Evolutionary conservation across 2,329 filamentous ascomycete species (phyloP).

Genomic region (Aspergillus sp.): DNA sequence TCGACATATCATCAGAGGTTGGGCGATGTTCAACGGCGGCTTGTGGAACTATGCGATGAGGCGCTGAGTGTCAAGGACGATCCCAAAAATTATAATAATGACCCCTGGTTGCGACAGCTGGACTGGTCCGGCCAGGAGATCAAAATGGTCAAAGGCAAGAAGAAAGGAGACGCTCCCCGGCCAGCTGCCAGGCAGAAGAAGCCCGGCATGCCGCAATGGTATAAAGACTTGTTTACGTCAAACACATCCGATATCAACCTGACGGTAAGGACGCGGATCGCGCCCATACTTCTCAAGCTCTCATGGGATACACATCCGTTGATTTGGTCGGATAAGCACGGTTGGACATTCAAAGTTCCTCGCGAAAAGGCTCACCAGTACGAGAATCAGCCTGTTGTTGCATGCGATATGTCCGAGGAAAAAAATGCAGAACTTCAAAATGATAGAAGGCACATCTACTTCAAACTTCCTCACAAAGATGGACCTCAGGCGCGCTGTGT

Average conservation of each 20-base stretch:
- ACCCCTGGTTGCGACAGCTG: conserved; percentile 90
- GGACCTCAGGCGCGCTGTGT: conserved; percentile 80
- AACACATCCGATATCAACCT: conserved; percentile 67
- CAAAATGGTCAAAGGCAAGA: conserved; percentile 87
- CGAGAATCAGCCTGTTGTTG: conserved; percentile 66
- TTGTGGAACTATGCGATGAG: conserved; percentile 72
- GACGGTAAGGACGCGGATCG: conserved; percentile 82
- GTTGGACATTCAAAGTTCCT: conserved; percentile 86
- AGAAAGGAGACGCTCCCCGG: conserved; percentile 75
- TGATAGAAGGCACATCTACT: conserved; percentile 69
- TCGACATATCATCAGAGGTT: conserved; percentile 76
- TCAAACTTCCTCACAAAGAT: conserved; percentile 96
- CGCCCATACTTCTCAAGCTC: conserved; percentile 78
- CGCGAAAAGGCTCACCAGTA: conserved; percentile 64
- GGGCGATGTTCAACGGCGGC: conserved; percentile 72
- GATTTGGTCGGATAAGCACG: conserved; percentile 88
- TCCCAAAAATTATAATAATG: conserved; percentile 67
- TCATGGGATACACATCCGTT: conserved; percentile 88
- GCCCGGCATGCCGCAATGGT: conserved; percentile 94
- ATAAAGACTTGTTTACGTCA: conserved; percentile 81
- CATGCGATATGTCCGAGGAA: conserved; percentile 76
- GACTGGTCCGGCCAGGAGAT: conserved; percentile 95
- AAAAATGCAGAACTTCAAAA: conserved; percentile 64
- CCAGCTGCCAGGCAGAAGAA: conserved; percentile 84
- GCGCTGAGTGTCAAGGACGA: conserved; percentile 73